Conservation (phyloP, 805 yeast species). For the Citeromyces nyonsensis region DNA sequence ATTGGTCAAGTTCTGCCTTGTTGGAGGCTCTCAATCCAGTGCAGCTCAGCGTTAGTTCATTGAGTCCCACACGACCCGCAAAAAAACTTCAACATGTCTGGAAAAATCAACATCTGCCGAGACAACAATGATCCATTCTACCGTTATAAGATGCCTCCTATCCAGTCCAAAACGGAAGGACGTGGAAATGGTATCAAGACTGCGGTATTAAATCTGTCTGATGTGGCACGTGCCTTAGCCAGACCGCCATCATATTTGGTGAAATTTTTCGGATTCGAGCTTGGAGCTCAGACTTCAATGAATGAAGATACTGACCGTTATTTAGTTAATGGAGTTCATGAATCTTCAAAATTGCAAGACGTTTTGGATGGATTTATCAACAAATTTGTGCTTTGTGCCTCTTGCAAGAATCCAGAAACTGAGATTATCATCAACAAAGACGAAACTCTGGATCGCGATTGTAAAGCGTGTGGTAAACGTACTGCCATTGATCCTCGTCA, state of each 20-base stretch:
- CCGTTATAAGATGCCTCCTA: slow-evolving; percentile 98
- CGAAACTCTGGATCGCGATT: slow-evolving; percentile 71
- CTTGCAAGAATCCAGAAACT: slow-evolving; percentile 96
- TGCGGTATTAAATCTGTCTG: slow-evolving; percentile 76
- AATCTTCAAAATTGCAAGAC: slow-evolving; percentile 81
- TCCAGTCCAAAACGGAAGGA: slow-evolving; percentile 95
- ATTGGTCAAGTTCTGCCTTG: no score
- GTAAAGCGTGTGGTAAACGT: slow-evolving; percentile 96
- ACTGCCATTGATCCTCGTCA: slow-evolving; percentile 74
- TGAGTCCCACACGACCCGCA: no score
- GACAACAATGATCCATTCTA: slow-evolving; percentile 96
- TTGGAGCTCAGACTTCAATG: slow-evolving; percentile 89
- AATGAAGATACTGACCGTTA: no score
- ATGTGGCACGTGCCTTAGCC: slow-evolving; percentile 87
- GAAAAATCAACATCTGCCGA: slow-evolving; percentile 92
- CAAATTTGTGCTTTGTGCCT: slow-evolving; percentile 85
- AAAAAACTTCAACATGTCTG: no score
- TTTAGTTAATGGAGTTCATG: slow-evolving; percentile 91
- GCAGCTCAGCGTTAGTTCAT: no score
- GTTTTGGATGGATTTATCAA: slow-evolving; percentile 85
- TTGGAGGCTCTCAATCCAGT: no score
- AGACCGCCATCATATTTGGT: slow-evolving; percentile 88
- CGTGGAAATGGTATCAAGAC: slow-evolving; percentile 99
- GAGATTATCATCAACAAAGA: slow-evolving; percentile 70
- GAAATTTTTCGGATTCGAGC: slow-evolving; percentile 90